Evolutionary conservation across 2,329 filamentous ascomycete species (phyloP), one percentile per base, ranked within the genome.

Genomic region (Colletotrichum orbiculare): DNA sequence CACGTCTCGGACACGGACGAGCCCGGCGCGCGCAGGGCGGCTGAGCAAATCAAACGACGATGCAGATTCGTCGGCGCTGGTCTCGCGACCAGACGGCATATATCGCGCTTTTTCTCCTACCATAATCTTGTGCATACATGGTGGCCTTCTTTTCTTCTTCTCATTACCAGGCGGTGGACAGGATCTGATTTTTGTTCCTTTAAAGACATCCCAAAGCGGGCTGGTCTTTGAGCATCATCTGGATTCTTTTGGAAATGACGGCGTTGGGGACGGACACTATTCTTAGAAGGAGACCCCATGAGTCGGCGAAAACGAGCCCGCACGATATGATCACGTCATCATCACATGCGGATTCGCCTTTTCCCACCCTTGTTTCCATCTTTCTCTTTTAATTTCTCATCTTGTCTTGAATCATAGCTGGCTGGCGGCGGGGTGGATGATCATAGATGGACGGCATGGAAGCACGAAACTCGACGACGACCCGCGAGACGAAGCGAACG

Each of bases 81-180:
- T 48, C 50, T 43, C 54, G 48, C 54, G 46, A 39, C 39, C 41
- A 43, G 43, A 33, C 42, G 50, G 46, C 57, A 61, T 62, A 49
- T 58, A 50, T 17, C 15, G 54, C 37, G 64, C 60, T 60, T 64
- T 55, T 35, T 15, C 60, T 46, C 54, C 8, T 58, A 39, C 48
- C 60, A 64, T 66, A 64, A 66, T 66, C 37, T 64, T 64, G 60
- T 64, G 63, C 62, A 65, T 65, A 65, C 53, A 45, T 17, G 52
- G 58, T 48, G 46, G 57, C 52, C 57, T 65, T 60, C 52, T 39
- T 61, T 61, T 65, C 52, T 39, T 25, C 25, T 25, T 61, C 56
- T 65, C 57, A 61, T 53, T 37, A 52, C 41, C 57, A 55, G 62
- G 46, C 62, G 57, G 62, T 46, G 39, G 56, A 46, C 57, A 48